Conservation (phyloP, 352 stramenopile genomes). For the Phytopythium litorale region DNA sequence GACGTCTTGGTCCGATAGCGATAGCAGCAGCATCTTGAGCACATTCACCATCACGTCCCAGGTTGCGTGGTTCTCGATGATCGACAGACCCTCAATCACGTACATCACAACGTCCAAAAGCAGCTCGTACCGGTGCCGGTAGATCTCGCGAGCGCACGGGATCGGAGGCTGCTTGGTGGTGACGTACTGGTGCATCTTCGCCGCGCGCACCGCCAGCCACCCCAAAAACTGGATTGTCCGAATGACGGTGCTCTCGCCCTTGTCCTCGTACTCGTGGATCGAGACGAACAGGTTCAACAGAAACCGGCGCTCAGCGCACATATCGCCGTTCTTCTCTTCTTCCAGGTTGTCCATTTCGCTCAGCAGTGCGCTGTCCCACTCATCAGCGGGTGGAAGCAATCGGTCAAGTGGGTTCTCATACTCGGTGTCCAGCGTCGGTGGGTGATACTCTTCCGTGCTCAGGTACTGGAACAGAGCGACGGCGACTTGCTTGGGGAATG, state of each 20-base stretch:
- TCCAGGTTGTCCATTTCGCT: slow-evolving; percentile 54
- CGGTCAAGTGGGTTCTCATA: slow-evolving; percentile 53
- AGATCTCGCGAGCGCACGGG: slow-evolving; percentile 17
- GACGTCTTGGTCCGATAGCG: slow-evolving; percentile 59
- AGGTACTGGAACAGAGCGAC: slow-evolving; percentile 76
- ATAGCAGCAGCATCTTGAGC: slow-evolving; percentile 64
- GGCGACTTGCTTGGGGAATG: slow-evolving; percentile 62
- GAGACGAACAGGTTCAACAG: slow-evolving; percentile 81
- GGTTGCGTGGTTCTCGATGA: slow-evolving; percentile 88
- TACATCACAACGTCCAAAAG: slow-evolving; percentile 75
- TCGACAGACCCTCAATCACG: slow-evolving; percentile 82
- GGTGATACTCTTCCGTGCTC: slow-evolving; percentile 61
- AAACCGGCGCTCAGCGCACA: slow-evolving; percentile 76
- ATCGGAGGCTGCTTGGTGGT: slow-evolving; percentile 22
- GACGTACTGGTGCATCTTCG: slow-evolving; percentile 55
- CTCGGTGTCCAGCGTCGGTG: slow-evolving; percentile 37
- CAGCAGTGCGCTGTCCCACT: slow-evolving; percentile 52
- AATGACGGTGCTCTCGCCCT: slow-evolving; percentile 83
- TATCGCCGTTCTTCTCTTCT: slow-evolving; percentile 59
- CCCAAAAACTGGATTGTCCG: slow-evolving; percentile 79
- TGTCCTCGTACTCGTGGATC: slow-evolving; percentile 86
- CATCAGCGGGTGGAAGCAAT: slow-evolving; percentile 42
- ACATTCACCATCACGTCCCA: slow-evolving; percentile 88
- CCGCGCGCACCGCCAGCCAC: slow-evolving; percentile 70
- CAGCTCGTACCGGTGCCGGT: slow-evolving; percentile 53